Percentiles rank a stretch among this genome's conserved stretches.
Conservation (phyloP, 2,329 filamentous ascomycete genomes). For the Aureobasidium sp. region DNA sequence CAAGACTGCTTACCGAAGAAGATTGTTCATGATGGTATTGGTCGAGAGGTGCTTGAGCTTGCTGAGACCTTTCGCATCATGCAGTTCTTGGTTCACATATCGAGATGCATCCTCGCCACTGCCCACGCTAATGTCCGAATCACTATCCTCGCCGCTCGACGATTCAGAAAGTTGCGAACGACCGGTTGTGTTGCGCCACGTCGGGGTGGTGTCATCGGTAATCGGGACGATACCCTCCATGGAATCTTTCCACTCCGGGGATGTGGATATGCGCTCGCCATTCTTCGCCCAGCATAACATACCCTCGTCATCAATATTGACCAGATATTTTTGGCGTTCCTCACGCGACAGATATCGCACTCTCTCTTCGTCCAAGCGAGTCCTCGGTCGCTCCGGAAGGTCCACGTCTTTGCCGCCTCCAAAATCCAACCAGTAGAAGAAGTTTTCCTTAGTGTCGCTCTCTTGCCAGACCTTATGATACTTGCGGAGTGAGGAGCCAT, state of each 20-base stretch:
- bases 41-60: constrained; percentile 63
- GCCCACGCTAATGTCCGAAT: constrained; percentile 37
- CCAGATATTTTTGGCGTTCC: constrained; percentile 74
- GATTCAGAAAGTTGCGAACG: constrained; percentile 18
- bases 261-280: constrained; percentile 68
- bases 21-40: constrained; percentile 67
- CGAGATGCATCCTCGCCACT: constrained; percentile 56
- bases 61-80: constrained; percentile 53
- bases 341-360: constrained; percentile 79
- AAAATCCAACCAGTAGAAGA: constrained; percentile 88
- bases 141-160: constrained; percentile 25
- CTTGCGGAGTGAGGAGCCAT: constrained; percentile 71
- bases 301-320: constrained; percentile 66
- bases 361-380: constrained; percentile 67
- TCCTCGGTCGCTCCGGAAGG: constrained; percentile 63
- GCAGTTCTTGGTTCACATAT: constrained; percentile 58
- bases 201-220: constrained; percentile 36
- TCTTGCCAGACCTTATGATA: constrained; percentile 85
- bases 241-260: constrained; percentile 68
- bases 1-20: constrained; percentile 48
- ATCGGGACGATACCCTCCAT: constrained; percentile 53
- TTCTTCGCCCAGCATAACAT: constrained; percentile 85
- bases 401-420: constrained; percentile 68
- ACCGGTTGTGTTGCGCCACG: constrained; percentile 34
- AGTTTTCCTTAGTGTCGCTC: constrained; percentile 71